phyloP scores from a whole-genome alignment of 148 eudicot species.

The Agrostemma githago region DNA sequence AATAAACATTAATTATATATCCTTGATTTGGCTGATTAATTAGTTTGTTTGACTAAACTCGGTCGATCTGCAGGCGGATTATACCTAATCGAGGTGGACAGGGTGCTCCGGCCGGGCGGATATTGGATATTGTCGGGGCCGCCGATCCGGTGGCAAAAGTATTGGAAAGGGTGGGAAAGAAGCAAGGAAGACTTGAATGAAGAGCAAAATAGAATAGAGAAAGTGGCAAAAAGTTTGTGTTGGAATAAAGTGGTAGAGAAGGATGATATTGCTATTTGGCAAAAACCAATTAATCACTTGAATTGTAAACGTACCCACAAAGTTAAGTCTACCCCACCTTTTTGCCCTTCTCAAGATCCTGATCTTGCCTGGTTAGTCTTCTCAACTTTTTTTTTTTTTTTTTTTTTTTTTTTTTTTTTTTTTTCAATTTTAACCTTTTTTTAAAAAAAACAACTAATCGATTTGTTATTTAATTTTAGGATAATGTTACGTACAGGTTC shows the following conservation, averaged over 20 bases:
- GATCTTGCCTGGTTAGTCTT: conserved; percentile 74
- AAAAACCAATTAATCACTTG: conserved; percentile 62
- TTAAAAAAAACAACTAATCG: too few relatives aligned
- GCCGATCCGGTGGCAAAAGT: conserved; percentile 49
- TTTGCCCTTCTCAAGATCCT: conserved; percentile 57
- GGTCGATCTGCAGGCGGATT: conserved; percentile 41
- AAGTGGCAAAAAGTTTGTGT: conserved; percentile 59
- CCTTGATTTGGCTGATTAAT: too few relatives aligned
- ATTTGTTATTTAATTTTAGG: too few relatives aligned
- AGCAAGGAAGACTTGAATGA: conserved; percentile 57
- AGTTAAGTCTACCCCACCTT: conserved; percentile 28
- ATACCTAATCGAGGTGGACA: conserved; percentile 68
- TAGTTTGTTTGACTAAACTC: not conserved
- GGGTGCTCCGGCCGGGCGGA: conserved; percentile 74
- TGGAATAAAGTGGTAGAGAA: conserved; percentile 66
- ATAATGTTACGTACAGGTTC: too few relatives aligned
- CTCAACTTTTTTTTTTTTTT: too few relatives aligned
- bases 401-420: not conserved
- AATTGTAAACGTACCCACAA: conserved; percentile 40
- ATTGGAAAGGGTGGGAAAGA: conserved; percentile 75
- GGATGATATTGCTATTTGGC: conserved; percentile 76
- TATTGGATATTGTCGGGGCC: conserved; percentile 82
- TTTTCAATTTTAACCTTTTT: not conserved
- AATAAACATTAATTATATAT: too few relatives aligned
- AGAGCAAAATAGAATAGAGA: conserved; percentile 67